Base-by-base conservation (phyloP, 257 asterid genomes). In the Ophiorrhiza pumila region DNA sequence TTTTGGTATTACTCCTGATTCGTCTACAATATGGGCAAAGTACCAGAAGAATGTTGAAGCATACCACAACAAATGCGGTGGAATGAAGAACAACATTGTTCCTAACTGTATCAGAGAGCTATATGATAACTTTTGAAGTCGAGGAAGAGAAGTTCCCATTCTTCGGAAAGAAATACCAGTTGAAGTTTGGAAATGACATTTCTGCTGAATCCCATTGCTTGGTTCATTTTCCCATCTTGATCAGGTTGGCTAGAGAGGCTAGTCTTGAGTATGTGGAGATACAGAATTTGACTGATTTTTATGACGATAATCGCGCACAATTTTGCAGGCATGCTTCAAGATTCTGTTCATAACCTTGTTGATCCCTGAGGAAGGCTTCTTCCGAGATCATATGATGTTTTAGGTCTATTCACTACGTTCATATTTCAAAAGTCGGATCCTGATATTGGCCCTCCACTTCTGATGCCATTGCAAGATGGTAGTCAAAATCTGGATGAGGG, bases 81-180 rank as follows among this genome's bases (percentile, higher is more conserved):
- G 94, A 72, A 77, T 87, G 92, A 94, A 90, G 84, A 96, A 92
- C 75, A 94, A 81, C 70, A 82, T 87, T 71, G 85, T 91, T 67
- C 98, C 98, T 60, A 94, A 89, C 82, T 91, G 96, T 83, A 90
- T 94, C 76, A 83, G 98, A 94, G 83, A 85, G 89, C 81, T 94
- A 94, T 90, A 88, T 84, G 90, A 91, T 94, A 62, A 90, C 97
- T 66, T 94, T 94, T 76, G 98, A 94, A 84, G 90, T 91, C 62
- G 98, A 94, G 95, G 98, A 91, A 82, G 98, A 94, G 86, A 94
- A 94, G 97, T 94, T 94, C 80, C 97, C 98, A 31, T 94, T 88
- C 82, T 94, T 94, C 52, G 97, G 98, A 55, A 94, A 91, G 83
- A 91, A 88, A 81, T 94, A 94, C 85, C 98, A 91, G 90, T 79